A percentile compares a stretch with the other conserved stretches of the same genome.
Conservation (phyloP, 1,284 basidiomycete genomes). For the Marasmius oreades region DNA sequence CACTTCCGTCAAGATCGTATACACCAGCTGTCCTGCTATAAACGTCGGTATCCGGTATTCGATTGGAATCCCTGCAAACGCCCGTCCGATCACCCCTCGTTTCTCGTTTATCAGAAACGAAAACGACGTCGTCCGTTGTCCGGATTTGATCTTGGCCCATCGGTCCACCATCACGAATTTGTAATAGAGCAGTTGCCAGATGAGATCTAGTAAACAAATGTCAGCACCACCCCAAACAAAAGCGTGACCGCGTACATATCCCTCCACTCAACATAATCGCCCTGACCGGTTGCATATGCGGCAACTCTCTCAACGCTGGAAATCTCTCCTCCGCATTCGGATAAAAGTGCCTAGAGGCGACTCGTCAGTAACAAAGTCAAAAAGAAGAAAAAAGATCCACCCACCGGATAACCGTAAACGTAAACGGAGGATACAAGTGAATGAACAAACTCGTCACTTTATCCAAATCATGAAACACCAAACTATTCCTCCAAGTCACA, state of each 20-base stretch:
- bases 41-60: constrained; percentile 71
- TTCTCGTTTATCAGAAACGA: constrained; percentile 85
- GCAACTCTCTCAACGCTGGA: constrained; percentile 72
- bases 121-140: constrained; percentile 83
- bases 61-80: constrained; percentile 56
- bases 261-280: constrained; percentile 68
- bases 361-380: not conserved
- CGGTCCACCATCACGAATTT: constrained; percentile 88
- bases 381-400: constrained; percentile 24
- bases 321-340: constrained; percentile 72
- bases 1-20: constrained; percentile 82
- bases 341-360: constrained; percentile 70
- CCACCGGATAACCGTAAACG: constrained; percentile 85
- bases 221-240: constrained; percentile 13
- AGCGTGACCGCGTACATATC: constrained; percentile 54
- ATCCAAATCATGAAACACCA: constrained; percentile 94
- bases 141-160: constrained; percentile 82
- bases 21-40: constrained; percentile 89
- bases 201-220: constrained; percentile 51
- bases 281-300: constrained; percentile 56
- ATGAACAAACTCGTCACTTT: constrained; percentile 91
- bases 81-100: constrained; percentile 74
- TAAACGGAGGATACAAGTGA: constrained; percentile 85
- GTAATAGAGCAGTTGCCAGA: constrained; percentile 90
- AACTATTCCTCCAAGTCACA: constrained; percentile 93